Base-by-base conservation (phyloP, 768 basidiomycete species). In the Sarcodon sp. region DNA sequence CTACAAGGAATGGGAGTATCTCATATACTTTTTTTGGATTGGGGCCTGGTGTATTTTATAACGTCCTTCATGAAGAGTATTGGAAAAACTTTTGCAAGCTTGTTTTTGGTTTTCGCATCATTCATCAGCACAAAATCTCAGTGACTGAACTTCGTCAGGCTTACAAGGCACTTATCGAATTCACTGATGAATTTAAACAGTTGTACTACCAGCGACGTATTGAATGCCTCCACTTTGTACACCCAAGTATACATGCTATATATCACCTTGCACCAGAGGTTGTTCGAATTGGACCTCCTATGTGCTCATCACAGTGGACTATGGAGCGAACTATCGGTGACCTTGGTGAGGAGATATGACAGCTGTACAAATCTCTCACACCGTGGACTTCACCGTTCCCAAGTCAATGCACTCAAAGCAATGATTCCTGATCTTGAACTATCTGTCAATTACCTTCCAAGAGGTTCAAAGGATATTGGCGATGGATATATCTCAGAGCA, bases 161-260 rank as follows among this genome's bases (percentile, higher is more conserved):
- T 0, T 59, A 68, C 12, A 7, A 18, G 0, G 35, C 50, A 0
- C 48, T 70, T 12, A 13, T 55, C 1, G 35, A 56, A 8, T 70
- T 64, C 50, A 45, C 51, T 1, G 43, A 50, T 6, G 64, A 69
- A 9, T 71, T 58, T 51, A 66, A 71, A 51, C 16, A 45, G 0
- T 47, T 68, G 0, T 71, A 71, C 50, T 62, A 59, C 44, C 61
- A 64, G 21, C 62, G 56, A 1, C 38, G 47, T 0, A 3, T 33
- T 21, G 56, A 32, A 5, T 55, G 41, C 3, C 41, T 72, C 15
- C 69, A 71, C 45, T 66, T 70, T 46, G 15, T 54, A 10, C 58
- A 57, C 1, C 67, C 51, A 16, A 55, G 60, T 44, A 49, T 69
- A 15, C 67, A 69, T 48, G 49, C 54, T 0, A 41, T 66, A 6